phyloP scores from a whole-genome alignment of 2,329 filamentous ascomycete species.

The Talaromyces sp. region DNA sequence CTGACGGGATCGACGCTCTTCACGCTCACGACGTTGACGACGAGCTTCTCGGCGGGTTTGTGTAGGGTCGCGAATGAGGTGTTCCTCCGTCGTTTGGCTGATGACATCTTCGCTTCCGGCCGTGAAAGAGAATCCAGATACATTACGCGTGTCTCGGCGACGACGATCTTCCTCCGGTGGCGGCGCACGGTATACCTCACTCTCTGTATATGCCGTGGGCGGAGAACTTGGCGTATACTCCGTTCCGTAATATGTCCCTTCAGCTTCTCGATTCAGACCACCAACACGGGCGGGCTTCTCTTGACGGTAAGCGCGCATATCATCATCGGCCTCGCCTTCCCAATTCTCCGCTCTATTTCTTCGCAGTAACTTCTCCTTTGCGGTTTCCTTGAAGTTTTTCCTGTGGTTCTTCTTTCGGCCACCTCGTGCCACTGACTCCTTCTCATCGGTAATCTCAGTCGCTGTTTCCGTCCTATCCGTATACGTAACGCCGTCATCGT shows the following conservation, averaged over 20 bases:
- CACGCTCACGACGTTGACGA: constrained; percentile 11
- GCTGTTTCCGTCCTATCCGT: constrained; percentile 37
- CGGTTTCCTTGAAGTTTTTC: constrained; percentile 34
- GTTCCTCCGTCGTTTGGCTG: constrained; percentile 34
- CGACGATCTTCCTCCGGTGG: constrained; percentile 18
- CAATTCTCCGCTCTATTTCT: constrained; percentile 45
- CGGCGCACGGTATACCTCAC: constrained; percentile 27
- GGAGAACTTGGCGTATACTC: constrained; percentile 60
- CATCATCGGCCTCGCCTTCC: constrained; percentile 59
- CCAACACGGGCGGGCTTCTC: constrained; percentile 84
- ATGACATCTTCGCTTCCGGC: constrained; percentile 44
- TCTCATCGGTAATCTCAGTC: constrained; percentile 36
- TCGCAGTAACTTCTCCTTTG: constrained; percentile 34
- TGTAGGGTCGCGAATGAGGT: constrained; percentile 22
- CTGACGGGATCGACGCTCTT: constrained; percentile 14
- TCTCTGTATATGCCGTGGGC: constrained; percentile 49
- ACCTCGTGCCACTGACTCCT: background rate
- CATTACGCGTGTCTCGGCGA: constrained; percentile 21
- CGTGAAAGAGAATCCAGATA: constrained; percentile 46
- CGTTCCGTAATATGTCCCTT: constrained; percentile 78
- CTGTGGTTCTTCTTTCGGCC: constrained; percentile 22
- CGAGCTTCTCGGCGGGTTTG: constrained; percentile 28
- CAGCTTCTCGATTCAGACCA: constrained; percentile 76
- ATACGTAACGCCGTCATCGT: constrained; percentile 57
- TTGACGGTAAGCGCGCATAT: constrained; percentile 76